phyloP scores from a whole-genome alignment of 306 rosid genomes.

The Prunus davidiana region DNA sequence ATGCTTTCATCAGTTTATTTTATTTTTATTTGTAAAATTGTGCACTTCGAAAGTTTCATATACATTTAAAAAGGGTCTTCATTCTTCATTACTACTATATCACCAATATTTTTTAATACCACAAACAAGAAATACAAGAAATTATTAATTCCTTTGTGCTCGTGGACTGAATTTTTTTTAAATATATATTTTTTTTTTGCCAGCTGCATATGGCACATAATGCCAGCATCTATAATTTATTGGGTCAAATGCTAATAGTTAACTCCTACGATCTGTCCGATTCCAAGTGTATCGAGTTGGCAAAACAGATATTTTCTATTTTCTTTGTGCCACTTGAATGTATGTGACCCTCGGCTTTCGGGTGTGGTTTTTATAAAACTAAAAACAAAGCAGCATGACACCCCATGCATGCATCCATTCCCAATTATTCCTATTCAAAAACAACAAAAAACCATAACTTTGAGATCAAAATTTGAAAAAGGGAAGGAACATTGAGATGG shows the following conservation, averaged over 20 bases:
- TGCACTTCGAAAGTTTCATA: too few relatives aligned
- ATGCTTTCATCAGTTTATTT: not conserved
- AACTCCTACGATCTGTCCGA: not conserved
- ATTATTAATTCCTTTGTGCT: not conserved
- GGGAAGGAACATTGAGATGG: too few relatives aligned
- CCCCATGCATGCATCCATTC: not conserved
- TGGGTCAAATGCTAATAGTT: slow-evolving; percentile 1
- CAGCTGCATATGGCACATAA: not conserved
- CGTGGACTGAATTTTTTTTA: not conserved
- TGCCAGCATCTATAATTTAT: not conserved
- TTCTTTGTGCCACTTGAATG: not conserved
- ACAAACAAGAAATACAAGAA: not conserved
- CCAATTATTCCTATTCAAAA: too few relatives aligned
- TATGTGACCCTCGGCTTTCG: not conserved
- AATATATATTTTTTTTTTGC: not conserved
- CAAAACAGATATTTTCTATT: not conserved
- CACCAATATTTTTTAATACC: not conserved
- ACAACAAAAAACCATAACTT: too few relatives aligned
- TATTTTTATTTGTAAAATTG: not conserved
- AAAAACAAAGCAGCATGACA: not conserved
- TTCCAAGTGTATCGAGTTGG: not conserved
- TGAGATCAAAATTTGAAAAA: too few relatives aligned
- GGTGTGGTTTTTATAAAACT: not conserved
- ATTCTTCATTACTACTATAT: not conserved
- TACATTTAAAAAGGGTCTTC: not conserved